Percentiles rank a stretch among this genome's conserved stretches.
Conservation (phyloP, 148 eudicot species). For the Arbutus unedo region DNA sequence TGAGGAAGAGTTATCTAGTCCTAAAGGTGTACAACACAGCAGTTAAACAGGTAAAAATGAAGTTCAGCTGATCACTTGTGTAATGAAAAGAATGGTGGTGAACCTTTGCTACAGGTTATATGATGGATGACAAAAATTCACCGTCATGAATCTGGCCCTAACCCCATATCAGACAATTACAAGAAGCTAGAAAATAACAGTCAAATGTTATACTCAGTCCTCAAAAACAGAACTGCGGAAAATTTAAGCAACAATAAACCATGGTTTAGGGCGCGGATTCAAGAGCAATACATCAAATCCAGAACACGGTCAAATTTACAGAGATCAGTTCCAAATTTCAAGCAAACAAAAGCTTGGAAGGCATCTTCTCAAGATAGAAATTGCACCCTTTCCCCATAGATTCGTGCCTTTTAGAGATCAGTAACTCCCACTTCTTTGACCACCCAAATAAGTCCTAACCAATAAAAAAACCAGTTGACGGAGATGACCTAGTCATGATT, state of each 20-base stretch:
- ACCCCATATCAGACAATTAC: no score
- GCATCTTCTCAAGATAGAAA: constrained; percentile 9
- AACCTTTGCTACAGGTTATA: no score
- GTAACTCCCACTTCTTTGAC: not conserved
- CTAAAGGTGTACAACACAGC: no score
- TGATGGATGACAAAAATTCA: no score
- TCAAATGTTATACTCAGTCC: not conserved
- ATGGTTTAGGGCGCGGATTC: not conserved
- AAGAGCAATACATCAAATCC: not conserved
- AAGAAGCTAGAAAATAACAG: not conserved
- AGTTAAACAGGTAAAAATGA: no score
- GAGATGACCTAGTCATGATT: not conserved
- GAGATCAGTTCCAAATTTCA: not conserved
- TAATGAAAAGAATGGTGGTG: no score
- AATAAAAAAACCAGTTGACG: constrained; percentile 16
- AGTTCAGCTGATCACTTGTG: no score
- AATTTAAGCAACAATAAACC: not conserved
- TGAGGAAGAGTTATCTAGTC: not conserved
- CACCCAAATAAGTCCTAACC: not conserved
- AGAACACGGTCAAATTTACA: not conserved
- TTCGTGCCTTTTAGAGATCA: not conserved
- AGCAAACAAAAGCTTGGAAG: not conserved
- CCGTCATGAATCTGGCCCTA: no score
- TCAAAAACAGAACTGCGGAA: not conserved
- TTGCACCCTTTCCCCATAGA: not conserved